phyloP scores from a whole-genome alignment of 208 protist species.

The Kentomonas sorsogonicus region DNA sequence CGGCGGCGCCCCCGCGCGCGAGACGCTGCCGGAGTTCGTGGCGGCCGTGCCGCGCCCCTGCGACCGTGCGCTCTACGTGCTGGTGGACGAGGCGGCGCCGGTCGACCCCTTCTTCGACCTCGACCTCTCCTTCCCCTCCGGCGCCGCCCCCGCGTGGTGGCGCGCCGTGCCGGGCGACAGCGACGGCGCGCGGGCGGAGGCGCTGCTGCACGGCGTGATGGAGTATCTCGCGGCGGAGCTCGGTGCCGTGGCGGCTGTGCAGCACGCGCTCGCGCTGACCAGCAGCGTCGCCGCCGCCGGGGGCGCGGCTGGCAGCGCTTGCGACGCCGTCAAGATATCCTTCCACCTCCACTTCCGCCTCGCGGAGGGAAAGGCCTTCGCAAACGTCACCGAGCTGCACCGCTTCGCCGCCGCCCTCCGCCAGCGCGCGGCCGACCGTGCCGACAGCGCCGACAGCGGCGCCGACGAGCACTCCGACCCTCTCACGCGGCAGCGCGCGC shows the following conservation, averaged over 20 bases:
- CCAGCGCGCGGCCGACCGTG: constrained; percentile 17
- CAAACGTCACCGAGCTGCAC: constrained; percentile 54
- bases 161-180: background rate
- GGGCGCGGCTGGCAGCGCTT: background rate
- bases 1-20: background rate
- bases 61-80: constrained; percentile 70
- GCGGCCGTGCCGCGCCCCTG: constrained; percentile 30
- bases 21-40: constrained; percentile 40
- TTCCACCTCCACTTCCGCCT: constrained; percentile 83
- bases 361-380: constrained; percentile 24
- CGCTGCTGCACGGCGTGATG: constrained; percentile 29
- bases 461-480: background rate
- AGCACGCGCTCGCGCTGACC: constrained; percentile 60
- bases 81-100: constrained; percentile 60
- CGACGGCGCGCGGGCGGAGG: constrained; percentile 22
- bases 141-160: background rate
- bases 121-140: constrained; percentile 28
- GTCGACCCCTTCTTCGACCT: constrained; percentile 86
- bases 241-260: constrained; percentile 24
- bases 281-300: constrained; percentile 27
- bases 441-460: constrained; percentile 10
- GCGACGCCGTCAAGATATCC: constrained; percentile 56
- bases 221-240: constrained; percentile 30
- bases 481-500: background rate
- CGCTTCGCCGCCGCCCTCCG: constrained; percentile 42